Conservation (phyloP, 73 alveolate genomes). For the Loxodes magnus region DNA sequence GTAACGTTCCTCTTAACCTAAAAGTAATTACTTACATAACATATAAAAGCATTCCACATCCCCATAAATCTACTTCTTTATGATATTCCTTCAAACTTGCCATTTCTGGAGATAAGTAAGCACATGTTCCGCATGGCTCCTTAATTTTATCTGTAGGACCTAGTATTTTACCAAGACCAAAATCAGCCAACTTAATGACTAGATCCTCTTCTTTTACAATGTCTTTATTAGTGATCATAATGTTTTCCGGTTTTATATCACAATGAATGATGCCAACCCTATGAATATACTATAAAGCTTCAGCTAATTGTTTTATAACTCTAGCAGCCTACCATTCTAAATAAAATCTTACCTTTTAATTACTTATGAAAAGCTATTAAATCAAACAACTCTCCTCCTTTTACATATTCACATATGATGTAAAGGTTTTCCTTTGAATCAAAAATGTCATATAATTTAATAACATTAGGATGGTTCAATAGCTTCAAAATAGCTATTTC, state of each 20-base stretch:
- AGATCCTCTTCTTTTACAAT: conserved; percentile 21
- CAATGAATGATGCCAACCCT: conserved; percentile 54
- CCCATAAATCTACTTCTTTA: conserved; percentile 82
- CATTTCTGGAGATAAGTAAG: conserved; percentile 75
- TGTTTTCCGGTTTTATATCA: conserved; percentile 67
- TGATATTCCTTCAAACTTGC: conserved; percentile 39
- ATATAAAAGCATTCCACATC: conserved; percentile 91
- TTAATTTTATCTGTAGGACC: conserved; percentile 22
- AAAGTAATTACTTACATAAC: no score
- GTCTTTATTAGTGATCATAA: conserved; percentile 42
- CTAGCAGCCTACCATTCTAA: no score
- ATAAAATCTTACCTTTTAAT: no score
- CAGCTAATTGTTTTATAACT: no score
- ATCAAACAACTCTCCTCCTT: conserved; percentile 44
- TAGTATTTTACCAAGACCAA: conserved; percentile 54
- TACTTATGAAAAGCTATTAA: conserved; percentile 13
- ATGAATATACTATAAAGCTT: no score
- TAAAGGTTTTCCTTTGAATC: conserved; percentile 10
- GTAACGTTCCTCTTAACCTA: no score
- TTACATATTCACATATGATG: conserved; percentile 34
- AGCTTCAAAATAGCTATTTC: conserved; percentile 33
- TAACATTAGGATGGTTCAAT: conserved; percentile 36
- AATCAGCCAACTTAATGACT: conserved; percentile 48
- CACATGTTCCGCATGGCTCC: conserved; percentile 58
- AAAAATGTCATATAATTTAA: conserved; percentile 36